Conservation (phyloP, 2,329 filamentous ascomycete genomes). For the Alternaria arbusti region DNA sequence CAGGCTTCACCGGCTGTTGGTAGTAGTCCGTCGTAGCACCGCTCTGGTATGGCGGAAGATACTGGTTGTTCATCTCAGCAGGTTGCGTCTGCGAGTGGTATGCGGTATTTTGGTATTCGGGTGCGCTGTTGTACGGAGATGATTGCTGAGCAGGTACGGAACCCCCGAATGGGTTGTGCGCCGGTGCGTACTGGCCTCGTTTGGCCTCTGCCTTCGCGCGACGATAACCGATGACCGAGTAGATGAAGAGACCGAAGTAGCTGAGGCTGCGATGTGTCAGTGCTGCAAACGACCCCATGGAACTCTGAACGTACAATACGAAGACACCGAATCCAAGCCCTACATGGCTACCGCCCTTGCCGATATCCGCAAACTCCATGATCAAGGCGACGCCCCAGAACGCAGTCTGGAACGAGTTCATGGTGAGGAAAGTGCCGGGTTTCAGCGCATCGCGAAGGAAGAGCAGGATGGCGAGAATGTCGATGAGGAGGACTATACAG, state of each 20-base stretch:
- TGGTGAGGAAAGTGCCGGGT: conserved; percentile 43
- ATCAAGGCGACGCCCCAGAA: conserved; percentile 44
- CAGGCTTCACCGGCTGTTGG: conserved; percentile 34
- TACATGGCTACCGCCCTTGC: conserved; percentile 22
- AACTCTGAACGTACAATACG: conserved; percentile 38
- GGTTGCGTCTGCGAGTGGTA: conserved; percentile 30
- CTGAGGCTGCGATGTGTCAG: conserved; percentile 35
- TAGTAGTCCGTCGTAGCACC: conserved; percentile 31
- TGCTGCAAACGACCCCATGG: neutral
- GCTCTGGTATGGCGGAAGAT: conserved; percentile 26
- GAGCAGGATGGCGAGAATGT: conserved; percentile 43
- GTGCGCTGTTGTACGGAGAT: conserved; percentile 22
- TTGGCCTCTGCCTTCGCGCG: conserved; percentile 45
- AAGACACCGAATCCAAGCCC: conserved; percentile 39
- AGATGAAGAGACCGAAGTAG: conserved; percentile 49
- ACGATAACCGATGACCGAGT: conserved; percentile 46
- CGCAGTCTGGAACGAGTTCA: conserved; percentile 45
- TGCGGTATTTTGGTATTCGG: conserved; percentile 31
- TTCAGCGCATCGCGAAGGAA: conserved; percentile 42
- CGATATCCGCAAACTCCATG: conserved; percentile 39
- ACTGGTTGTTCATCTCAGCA: conserved; percentile 23
- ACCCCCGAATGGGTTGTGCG: conserved; percentile 35
- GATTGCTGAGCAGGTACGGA: conserved; percentile 18
- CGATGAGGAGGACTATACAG: conserved; percentile 42
- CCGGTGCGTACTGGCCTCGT: conserved; percentile 41